These are phyloP conservation scores for Peronosclerospora sorghi DNA, from an alignment of 352 stramenopile species.

Conservation along the genomic window DNA sequence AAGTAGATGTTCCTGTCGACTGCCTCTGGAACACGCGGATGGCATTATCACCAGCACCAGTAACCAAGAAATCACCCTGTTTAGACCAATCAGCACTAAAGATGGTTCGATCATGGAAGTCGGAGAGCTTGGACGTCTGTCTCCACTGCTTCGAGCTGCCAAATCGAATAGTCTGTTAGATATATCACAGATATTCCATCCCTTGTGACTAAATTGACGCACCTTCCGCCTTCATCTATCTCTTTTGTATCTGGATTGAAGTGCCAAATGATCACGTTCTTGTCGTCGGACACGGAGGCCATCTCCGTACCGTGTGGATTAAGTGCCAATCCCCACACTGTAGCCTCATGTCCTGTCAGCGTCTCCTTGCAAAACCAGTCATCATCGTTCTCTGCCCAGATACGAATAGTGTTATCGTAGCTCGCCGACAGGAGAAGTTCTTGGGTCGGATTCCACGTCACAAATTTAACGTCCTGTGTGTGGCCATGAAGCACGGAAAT, in stretches of 20 bases:
- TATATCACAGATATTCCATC: not conserved
- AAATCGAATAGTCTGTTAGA: not conserved
- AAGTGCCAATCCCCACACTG: constrained; percentile 89
- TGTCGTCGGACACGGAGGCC: constrained; percentile 88
- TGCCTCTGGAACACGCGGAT: constrained; percentile 80
- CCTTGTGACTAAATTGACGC: not conserved
- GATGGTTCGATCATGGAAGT: constrained; percentile 84
- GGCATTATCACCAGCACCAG: constrained; percentile 83
- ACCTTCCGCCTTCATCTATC: constrained; percentile 37
- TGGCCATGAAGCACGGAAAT: constrained; percentile 94
- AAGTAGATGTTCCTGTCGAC: constrained; percentile 5
- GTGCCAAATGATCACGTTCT: constrained; percentile 88
- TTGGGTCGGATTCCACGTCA: constrained; percentile 86
- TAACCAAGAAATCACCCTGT: constrained; percentile 80
- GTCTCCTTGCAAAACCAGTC: constrained; percentile 96
- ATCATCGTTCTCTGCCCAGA: constrained; percentile 93
- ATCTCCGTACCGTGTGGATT: constrained; percentile 71
- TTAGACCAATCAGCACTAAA: constrained; percentile 90
- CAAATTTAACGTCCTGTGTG: constrained; percentile 94
- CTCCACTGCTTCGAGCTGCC: constrained; percentile 68
- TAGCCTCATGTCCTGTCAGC: constrained; percentile 85
- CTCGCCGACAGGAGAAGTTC: constrained; percentile 82
- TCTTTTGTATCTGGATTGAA: constrained; percentile 52
- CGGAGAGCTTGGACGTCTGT: constrained; percentile 63
- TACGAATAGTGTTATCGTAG: constrained; percentile 94